Conservation (phyloP, 768 basidiomycete genomes). For the Phylloporus arenicola region DNA sequence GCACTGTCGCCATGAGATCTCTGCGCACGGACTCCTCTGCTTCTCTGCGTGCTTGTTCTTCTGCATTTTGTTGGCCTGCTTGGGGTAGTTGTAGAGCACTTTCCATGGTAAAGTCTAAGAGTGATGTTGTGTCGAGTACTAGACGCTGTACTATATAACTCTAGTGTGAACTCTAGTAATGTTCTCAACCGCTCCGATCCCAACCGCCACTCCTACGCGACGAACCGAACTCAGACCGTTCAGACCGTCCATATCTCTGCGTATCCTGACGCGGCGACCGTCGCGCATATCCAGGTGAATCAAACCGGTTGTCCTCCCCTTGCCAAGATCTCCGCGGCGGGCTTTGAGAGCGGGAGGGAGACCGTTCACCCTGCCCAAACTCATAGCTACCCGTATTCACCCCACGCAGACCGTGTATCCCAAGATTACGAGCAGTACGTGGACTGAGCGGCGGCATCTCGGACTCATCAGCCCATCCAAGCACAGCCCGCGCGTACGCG, state of each 20-base stretch:
- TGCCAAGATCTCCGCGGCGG: constrained; percentile 10
- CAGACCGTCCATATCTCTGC: background rate
- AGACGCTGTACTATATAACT: background rate
- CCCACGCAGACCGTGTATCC: constrained; percentile 35
- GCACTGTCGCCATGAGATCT: constrained; percentile 71
- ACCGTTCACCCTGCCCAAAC: constrained; percentile 1
- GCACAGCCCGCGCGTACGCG: constrained; percentile 30
- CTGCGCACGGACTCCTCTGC: constrained; percentile 74
- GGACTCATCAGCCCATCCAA: constrained; percentile 35
- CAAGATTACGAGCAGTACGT: constrained; percentile 48
- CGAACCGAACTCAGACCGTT: constrained; percentile 5
- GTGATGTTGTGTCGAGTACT: too few relatives aligned
- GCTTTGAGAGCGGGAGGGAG: constrained; percentile 3
- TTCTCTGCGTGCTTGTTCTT: constrained; percentile 49
- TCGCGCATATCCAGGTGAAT: constrained; percentile 1
- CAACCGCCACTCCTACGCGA: constrained; percentile 1
- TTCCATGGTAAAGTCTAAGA: constrained; percentile 15
- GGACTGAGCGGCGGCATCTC: constrained; percentile 36
- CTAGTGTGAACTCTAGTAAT: background rate
- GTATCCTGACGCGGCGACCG: constrained; percentile 3
- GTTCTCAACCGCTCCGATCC: background rate
- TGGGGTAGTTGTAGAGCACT: constrained; percentile 24
- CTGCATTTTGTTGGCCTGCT: constrained; percentile 43
- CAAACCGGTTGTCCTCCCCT: background rate
- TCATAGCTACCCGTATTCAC: constrained; percentile 14